Percentiles rank a stretch among this genome's conserved stretches.
These are phyloP conservation scores for Orbilia oligospora DNA, from an alignment of 2,329 filamentous ascomycete species.

Conservation along the genomic window DNA sequence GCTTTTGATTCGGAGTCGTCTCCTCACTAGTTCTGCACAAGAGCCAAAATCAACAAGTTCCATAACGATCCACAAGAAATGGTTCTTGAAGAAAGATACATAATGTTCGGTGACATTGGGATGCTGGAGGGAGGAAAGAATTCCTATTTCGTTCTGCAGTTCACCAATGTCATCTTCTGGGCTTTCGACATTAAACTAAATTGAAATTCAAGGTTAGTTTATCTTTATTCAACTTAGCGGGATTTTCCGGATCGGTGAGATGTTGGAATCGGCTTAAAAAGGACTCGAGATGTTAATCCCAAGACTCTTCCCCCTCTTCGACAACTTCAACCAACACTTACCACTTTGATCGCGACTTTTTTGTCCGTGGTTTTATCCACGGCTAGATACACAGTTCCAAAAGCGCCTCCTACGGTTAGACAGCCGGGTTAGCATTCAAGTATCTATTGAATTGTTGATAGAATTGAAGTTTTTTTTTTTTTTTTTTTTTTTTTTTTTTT, in stretches of 20 bases:
- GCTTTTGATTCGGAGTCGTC: background rate
- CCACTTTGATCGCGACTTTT: conserved; percentile 49
- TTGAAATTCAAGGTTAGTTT: background rate
- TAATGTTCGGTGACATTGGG: conserved; percentile 50
- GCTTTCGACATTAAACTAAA: conserved; percentile 37
- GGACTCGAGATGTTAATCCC: background rate
- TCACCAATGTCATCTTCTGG: conserved; percentile 25
- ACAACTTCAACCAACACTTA: conserved; percentile 27
- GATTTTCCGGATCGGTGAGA: conserved; percentile 3
- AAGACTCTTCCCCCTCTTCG: background rate
- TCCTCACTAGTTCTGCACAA: conserved; percentile 21
- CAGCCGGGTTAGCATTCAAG: background rate
- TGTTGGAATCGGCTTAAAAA: conserved; percentile 5
- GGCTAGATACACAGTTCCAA: conserved; percentile 39
- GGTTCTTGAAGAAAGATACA: conserved; percentile 43
- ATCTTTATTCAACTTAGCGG: background rate
- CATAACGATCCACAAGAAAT: conserved; percentile 49
- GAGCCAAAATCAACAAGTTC: conserved; percentile 41
- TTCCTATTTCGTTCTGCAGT: conserved; percentile 28
- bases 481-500: no score
- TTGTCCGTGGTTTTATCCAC: conserved; percentile 29
- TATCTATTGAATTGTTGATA: background rate
- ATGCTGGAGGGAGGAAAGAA: conserved; percentile 26
- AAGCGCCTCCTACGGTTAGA: conserved; percentile 33
- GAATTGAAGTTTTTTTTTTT: no score